phyloP scores from a whole-genome alignment of 176 grass and related monocot genomes.

The Tuctoria greenei region DNA sequence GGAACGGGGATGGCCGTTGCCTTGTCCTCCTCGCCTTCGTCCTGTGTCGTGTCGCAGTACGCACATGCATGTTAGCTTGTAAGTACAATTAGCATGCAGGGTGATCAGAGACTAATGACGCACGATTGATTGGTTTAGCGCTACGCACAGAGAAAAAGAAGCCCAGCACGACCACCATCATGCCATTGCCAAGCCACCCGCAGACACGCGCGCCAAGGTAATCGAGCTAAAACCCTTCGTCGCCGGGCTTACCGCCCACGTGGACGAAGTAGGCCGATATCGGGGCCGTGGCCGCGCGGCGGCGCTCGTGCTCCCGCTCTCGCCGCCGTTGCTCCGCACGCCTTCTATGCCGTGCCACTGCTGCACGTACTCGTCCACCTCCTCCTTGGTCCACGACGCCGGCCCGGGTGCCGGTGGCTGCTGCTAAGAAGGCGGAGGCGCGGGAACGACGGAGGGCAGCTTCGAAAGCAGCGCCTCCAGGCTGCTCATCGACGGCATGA shows the following conservation, averaged over 20 bases:
- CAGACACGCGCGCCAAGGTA: too few relatives aligned
- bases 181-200: background rate
- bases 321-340: conserved; percentile 29
- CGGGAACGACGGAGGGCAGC: conserved; percentile 75
- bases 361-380: conserved; percentile 47
- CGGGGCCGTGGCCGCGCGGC: background rate
- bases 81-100: background rate
- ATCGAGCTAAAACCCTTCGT: conserved; percentile 50
- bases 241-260: conserved; percentile 42
- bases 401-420: background rate
- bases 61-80: background rate
- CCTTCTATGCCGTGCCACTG: conserved; percentile 45
- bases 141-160: background rate
- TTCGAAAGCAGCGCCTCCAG: conserved; percentile 95
- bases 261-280: conserved; percentile 61
- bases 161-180: background rate
- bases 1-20: conserved; percentile 16
- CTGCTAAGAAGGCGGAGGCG: background rate
- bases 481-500: conserved; percentile 98
- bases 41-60: conserved; percentile 23
- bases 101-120: background rate
- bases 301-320: conserved; percentile 33
- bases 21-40: conserved; percentile 14
- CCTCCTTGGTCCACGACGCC: background rate
- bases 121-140: conserved; percentile 4